Conservation (phyloP, 495 filamentous ascomycete species). For the Amphirosellinia nigrospora region DNA sequence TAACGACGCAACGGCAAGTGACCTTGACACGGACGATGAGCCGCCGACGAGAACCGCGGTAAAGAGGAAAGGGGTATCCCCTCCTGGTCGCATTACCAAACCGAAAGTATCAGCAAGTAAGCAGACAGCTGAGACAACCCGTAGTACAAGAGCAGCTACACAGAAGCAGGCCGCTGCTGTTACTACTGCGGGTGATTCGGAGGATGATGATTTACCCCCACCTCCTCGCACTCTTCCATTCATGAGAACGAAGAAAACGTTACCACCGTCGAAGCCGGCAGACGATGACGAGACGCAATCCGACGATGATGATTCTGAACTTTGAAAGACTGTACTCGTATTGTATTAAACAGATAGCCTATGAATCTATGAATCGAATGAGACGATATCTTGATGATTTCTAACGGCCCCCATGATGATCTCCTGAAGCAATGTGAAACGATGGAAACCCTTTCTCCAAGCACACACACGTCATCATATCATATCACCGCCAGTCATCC, state of each 20-base stretch:
- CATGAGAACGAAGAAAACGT: conserved; percentile 34
- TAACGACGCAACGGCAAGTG: conserved; percentile 49
- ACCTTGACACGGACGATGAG: conserved; percentile 53
- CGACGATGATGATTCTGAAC: conserved; percentile 54
- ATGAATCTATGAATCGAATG: conserved; percentile 27
- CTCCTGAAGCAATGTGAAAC: not conserved
- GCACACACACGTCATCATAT: not conserved
- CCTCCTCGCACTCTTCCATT: conserved; percentile 42
- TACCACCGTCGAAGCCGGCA: conserved; percentile 30
- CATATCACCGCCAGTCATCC: conserved; percentile 62
- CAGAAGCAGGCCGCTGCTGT: conserved; percentile 30
- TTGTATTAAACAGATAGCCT: conserved; percentile 9
- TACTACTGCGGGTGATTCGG: conserved; percentile 12
- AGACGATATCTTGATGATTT: conserved; percentile 10
- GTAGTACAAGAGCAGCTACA: conserved; percentile 30
- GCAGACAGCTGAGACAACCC: conserved; percentile 25
- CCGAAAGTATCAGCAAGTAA: conserved; percentile 27
- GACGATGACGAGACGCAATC: conserved; percentile 51
- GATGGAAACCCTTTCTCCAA: not conserved
- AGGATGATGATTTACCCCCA: conserved; percentile 30
- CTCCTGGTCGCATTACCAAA: conserved; percentile 21
- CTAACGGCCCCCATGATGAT: not conserved
- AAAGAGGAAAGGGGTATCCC: conserved; percentile 17
- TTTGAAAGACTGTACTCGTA: conserved; percentile 34
- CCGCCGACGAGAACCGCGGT: conserved; percentile 36